Evolutionary conservation across 371 early-diverging fungal genomes (phyloP).

Genomic region (Gilbertella persicaria): DNA sequence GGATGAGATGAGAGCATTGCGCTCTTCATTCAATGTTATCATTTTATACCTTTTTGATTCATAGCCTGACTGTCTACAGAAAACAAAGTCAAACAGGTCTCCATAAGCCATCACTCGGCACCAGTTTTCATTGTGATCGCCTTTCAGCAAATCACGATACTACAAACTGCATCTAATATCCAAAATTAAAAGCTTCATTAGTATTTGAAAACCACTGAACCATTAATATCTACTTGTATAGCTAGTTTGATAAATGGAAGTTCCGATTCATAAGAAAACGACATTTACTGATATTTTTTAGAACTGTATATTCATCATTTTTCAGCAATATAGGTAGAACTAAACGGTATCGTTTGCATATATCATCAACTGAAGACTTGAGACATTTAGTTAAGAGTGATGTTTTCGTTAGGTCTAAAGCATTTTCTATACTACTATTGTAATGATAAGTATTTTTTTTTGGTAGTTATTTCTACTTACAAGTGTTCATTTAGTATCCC

Average conservation of each 20-base stretch:
- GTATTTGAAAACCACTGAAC: no score
- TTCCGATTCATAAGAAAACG: conserved; percentile 12
- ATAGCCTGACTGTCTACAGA: no score
- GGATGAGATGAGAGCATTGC: no score
- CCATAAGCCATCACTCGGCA: no score
- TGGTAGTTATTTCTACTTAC: conserved; percentile 6
- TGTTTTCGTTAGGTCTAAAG: conserved; percentile 6
- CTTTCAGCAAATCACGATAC: no score
- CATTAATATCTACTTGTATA: no score
- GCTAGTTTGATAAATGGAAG: conserved; percentile 8
- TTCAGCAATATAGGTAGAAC: conserved; percentile 4
- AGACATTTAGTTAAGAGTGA: conserved; percentile 7
- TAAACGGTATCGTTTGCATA: conserved; percentile 7
- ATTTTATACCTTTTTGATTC: no score
- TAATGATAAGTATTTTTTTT: conserved; percentile 6
- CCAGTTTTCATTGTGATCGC: no score
- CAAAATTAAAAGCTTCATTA: no score
- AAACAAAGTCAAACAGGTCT: no score
- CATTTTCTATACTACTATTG: conserved; percentile 4
- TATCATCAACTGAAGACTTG: conserved; percentile 5
- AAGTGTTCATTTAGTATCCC: conserved; percentile 5
- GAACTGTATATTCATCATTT: conserved; percentile 11
- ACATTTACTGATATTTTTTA: conserved; percentile 10
- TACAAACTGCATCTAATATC: no score
- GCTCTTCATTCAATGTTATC: no score